A percentile compares a stretch with the other conserved stretches of the same genome.
Conservation (phyloP, 495 filamentous ascomycete genomes). For the Hypoxylon perforatum region DNA sequence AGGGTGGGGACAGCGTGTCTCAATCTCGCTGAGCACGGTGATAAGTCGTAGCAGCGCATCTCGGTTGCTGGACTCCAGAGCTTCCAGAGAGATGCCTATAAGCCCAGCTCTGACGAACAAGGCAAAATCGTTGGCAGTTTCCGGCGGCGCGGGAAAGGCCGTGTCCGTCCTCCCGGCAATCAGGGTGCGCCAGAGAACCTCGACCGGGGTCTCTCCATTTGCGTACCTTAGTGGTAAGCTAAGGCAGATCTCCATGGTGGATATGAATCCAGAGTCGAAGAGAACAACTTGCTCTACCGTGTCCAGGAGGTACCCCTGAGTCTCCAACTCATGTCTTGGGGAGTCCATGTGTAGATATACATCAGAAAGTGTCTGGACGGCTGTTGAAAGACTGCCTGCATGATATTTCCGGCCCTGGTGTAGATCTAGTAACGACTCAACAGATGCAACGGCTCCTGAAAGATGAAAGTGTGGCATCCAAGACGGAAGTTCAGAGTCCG, state of each 20-base stretch:
- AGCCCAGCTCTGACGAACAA: slow-evolving; percentile 25
- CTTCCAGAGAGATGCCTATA: slow-evolving; percentile 22
- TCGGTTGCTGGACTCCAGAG: slow-evolving; percentile 1
- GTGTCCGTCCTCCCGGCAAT: slow-evolving; percentile 25
- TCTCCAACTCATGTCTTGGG: slow-evolving; percentile 7
- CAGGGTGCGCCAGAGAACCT: slow-evolving; percentile 34
- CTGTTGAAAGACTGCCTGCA: slow-evolving; percentile 15
- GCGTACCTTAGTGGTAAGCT: slow-evolving; percentile 9
- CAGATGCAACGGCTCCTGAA: slow-evolving; percentile 26
- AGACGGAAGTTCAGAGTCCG: slow-evolving; percentile 24
- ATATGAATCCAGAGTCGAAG: slow-evolving; percentile 22
- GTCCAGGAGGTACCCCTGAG: slow-evolving; percentile 12
- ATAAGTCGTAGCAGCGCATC: slow-evolving; percentile 7
- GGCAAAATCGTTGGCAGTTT: slow-evolving; percentile 24
- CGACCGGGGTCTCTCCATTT: slow-evolving; percentile 24
- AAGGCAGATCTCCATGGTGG: slow-evolving; percentile 14
- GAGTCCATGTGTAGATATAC: slow-evolving; percentile 20
- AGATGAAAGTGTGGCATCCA: slow-evolving; percentile 37
- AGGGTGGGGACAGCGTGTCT: slow-evolving; percentile 16
- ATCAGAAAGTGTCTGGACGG: slow-evolving; percentile 9
- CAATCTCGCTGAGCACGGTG: slow-evolving; percentile 1
- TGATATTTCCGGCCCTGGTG: slow-evolving; percentile 29
- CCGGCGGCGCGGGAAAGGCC: slow-evolving; percentile 22
- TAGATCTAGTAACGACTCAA: slow-evolving; percentile 20
- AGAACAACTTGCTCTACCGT: slow-evolving; percentile 18